These are phyloP conservation scores for Pestalotiopsis fici DNA, from an alignment of 2,329 filamentous ascomycete species.

Conservation along the genomic window DNA sequence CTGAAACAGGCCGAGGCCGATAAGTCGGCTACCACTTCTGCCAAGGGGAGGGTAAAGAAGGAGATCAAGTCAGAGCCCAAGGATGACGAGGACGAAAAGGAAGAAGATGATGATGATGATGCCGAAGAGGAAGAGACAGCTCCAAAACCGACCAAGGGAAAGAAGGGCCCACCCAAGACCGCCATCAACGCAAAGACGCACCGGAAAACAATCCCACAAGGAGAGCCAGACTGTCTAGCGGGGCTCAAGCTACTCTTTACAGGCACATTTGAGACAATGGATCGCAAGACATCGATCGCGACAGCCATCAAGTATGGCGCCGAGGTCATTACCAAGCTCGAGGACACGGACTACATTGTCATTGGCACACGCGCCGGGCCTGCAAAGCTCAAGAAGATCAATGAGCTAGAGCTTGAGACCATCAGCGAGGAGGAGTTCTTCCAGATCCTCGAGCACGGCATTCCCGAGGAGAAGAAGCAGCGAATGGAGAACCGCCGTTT, in stretches of 20 bases:
- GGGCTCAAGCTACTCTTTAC: conserved; percentile 16
- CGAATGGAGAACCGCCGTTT: conserved; percentile 11
- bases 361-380: conserved; percentile 14
- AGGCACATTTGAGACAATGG: conserved; percentile 17
- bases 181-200: conserved; percentile 12
- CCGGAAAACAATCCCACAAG: conserved; percentile 15
- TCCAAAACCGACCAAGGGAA: not conserved
- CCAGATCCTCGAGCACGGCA: conserved; percentile 14
- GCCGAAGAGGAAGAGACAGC: conserved; percentile 8
- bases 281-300: conserved; percentile 15
- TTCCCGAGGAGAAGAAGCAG: conserved; percentile 12
- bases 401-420: conserved; percentile 14
- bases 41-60: not conserved
- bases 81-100: not conserved
- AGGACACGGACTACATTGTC: conserved; percentile 17
- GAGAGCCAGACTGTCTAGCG: conserved; percentile 12
- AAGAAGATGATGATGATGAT: conserved; percentile 9
- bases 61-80: not conserved
- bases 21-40: not conserved
- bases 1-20: not conserved
- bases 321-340: conserved; percentile 15
- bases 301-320: conserved; percentile 28
- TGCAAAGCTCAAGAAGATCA: conserved; percentile 14
- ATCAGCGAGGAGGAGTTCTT: conserved; percentile 17
- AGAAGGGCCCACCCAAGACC: conserved; percentile 9